phyloP scores from a whole-genome alignment of 2,329 filamentous ascomycete species.

The Grosmannia serpens region DNA sequence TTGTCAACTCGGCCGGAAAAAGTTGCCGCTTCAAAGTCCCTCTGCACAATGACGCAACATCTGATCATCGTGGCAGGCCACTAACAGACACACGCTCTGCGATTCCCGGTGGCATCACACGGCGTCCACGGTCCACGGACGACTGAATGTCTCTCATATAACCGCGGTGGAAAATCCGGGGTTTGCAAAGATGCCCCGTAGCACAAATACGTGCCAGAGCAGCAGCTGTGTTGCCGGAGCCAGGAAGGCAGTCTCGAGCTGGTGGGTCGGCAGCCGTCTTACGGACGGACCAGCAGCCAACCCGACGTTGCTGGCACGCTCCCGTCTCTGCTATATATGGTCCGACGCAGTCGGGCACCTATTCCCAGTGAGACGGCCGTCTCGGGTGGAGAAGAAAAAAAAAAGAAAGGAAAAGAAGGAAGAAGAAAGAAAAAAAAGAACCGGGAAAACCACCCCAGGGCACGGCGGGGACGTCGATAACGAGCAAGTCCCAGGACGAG shows the following conservation, averaged over 20 bases:
- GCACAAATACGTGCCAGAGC: neutral
- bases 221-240: neutral
- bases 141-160: neutral
- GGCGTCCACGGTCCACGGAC: neutral
- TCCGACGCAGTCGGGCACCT: neutral
- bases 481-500: too few species aligned
- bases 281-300: neutral
- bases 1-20: neutral
- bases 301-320: neutral
- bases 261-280: neutral
- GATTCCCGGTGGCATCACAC: neutral
- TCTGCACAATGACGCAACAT: conserved; percentile 2
- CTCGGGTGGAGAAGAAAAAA: neutral
- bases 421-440: too few species aligned
- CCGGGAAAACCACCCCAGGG: too few species aligned
- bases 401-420: neutral
- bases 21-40: neutral
- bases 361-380: neutral
- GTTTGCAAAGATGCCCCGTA: neutral
- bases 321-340: neutral
- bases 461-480: too few species aligned
- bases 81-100: neutral
- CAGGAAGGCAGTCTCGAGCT: neutral
- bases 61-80: neutral
- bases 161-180: neutral